Evolutionary conservation across 148 eudicot genomes (phyloP).

Genomic region (Linanthus parryae): DNA sequence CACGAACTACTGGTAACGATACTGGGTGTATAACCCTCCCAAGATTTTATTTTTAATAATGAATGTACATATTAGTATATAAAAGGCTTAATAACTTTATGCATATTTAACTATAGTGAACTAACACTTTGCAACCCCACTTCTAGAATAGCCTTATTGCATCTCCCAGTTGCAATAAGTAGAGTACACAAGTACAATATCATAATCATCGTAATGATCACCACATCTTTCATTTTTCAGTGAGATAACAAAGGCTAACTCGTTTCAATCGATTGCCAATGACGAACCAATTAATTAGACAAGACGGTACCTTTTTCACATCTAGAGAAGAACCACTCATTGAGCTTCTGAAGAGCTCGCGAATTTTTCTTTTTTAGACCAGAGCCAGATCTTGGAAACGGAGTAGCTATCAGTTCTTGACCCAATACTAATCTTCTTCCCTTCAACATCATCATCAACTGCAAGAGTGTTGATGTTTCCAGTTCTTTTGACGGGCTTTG

Average conservation of each 20-base stretch:
- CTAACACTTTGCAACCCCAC: too few species aligned
- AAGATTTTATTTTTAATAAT: too few species aligned
- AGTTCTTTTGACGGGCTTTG: slow-evolving; percentile 12
- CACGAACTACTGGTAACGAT: too few species aligned
- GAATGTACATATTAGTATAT: too few species aligned
- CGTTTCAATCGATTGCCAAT: too few species aligned
- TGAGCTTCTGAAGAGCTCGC: slow-evolving; percentile 27
- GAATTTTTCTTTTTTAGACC: slow-evolving; percentile 53
- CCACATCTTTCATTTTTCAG: background rate
- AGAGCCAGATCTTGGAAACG: slow-evolving; percentile 66
- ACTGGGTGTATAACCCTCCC: too few species aligned
- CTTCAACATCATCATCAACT: slow-evolving; percentile 23
- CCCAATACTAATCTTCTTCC: slow-evolving; percentile 40
- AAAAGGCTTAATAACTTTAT: too few species aligned
- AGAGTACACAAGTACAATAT: background rate
- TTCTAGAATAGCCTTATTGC: too few species aligned
- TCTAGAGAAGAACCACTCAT: slow-evolving; percentile 17
- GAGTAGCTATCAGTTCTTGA: slow-evolving; percentile 54
- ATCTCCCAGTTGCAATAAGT: too few species aligned
- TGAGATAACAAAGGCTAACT: background rate
- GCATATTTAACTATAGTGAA: too few species aligned
- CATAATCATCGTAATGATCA: slow-evolving; percentile 5
- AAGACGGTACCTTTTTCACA: background rate
- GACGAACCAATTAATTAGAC: background rate
- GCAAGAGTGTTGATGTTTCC: slow-evolving; percentile 8